A percentile compares a stretch with the other conserved stretches of the same genome.
phyloP scores from a whole-genome alignment of 768 basidiomycete species.

The Auricularia sp. region DNA sequence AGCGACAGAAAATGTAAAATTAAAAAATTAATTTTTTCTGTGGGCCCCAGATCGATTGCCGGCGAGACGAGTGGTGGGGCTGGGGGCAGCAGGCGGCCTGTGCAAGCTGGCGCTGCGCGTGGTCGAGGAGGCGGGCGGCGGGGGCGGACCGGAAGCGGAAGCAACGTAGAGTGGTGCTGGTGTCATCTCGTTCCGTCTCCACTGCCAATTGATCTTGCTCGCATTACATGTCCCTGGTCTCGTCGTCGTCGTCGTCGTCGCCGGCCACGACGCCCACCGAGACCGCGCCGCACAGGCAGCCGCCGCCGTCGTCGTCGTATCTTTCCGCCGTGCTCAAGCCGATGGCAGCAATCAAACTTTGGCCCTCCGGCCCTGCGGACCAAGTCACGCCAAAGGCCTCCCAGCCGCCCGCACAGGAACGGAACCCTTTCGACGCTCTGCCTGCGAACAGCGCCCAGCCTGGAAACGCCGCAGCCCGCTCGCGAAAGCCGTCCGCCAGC shows the following conservation, averaged over 20 bases:
- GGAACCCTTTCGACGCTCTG: slow-evolving; percentile 53
- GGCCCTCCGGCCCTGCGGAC: slow-evolving; percentile 42
- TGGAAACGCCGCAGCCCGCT: not conserved
- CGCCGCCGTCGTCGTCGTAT: slow-evolving; percentile 12
- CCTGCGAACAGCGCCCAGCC: slow-evolving; percentile 11
- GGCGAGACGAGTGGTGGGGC: slow-evolving; percentile 38
- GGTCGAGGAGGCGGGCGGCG: slow-evolving; percentile 11
- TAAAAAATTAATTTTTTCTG: not conserved
- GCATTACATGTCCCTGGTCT: not conserved
- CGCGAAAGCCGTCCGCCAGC: not conserved
- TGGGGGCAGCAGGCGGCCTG: slow-evolving; percentile 41
- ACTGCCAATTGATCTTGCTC: not conserved
- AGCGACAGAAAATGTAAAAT: not conserved
- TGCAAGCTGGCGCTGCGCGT: slow-evolving; percentile 19
- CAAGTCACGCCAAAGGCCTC: slow-evolving; percentile 51
- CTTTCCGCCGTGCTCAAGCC: slow-evolving; percentile 9
- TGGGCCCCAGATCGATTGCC: slow-evolving; percentile 43
- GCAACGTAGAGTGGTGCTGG: not conserved
- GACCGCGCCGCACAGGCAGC: slow-evolving; percentile 13
- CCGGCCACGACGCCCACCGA: slow-evolving; percentile 19
- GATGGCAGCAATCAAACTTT: slow-evolving; percentile 54
- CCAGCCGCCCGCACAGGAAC: slow-evolving; percentile 32
- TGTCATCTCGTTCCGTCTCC: not conserved
- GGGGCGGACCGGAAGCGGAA: not conserved
- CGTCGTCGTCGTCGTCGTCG: slow-evolving; percentile 15